Percentiles rank a stretch among this genome's conserved stretches.
Conservation (phyloP, 208 protist species). For the Acanthamoeba triangularis region DNA sequence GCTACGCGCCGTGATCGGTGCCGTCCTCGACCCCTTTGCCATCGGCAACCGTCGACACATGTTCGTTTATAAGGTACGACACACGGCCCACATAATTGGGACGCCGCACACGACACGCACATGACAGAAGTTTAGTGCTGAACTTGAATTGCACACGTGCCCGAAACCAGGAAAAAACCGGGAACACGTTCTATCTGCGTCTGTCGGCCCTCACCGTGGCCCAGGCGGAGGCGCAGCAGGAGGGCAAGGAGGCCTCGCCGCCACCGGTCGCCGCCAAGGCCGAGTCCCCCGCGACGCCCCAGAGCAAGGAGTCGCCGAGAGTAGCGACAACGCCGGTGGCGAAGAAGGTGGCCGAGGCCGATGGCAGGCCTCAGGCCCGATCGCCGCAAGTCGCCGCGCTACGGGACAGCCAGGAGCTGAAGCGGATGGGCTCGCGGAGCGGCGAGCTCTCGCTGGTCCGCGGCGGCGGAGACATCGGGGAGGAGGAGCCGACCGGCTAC, state of each 20-base stretch:
- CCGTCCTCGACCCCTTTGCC: constrained; percentile 66
- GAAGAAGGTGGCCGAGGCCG: background rate
- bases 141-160: no score
- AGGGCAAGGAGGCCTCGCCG: background rate
- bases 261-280: no score
- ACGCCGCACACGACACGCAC: no score
- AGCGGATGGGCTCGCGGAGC: background rate
- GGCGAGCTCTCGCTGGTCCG: background rate
- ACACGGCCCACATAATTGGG: background rate
- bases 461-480: background rate
- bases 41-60: constrained; percentile 66
- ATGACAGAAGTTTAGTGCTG: background rate
- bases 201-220: constrained; percentile 3
- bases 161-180: constrained; percentile 44
- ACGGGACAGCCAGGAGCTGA: constrained; percentile 10
- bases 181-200: constrained; percentile 67
- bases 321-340: no score
- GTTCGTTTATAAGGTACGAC: constrained; percentile 66
- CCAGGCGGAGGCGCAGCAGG: background rate
- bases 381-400: background rate
- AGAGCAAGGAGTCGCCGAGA: no score
- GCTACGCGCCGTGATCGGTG: constrained; percentile 60
- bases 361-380: no score
- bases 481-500: constrained; percentile 42
- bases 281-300: no score